Base-by-base conservation (phyloP, 371 early-diverging fungal species). In the Synchytrium microbalum region DNA sequence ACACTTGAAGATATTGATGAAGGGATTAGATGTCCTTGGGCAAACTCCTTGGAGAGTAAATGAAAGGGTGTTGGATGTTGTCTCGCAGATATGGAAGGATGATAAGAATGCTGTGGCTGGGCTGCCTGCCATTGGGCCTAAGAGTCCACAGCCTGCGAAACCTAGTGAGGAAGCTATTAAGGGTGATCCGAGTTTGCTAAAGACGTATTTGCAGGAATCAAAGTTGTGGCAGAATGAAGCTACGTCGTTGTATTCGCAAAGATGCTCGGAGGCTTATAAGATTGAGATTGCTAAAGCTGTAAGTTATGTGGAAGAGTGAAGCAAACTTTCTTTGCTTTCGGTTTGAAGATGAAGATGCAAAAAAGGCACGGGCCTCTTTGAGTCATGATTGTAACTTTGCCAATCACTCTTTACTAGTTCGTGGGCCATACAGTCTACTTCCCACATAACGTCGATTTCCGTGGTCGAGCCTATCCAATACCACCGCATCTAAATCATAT, bases 391-490 rank as follows among this genome's bases (percentile, higher is more conserved):
- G 23, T 30, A 3, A 23, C 0, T 24, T 1, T n/a, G 63, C 10
- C 2, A n/a, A n/a, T n/a, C n/a, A n/a, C n/a, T 19, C 46, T 38
- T 38, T 38, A 38, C 19, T 28, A 86, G 85, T 96, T 92, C 64
- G 72, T 89, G 52, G 89, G 90, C 63, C 81, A 89, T 55, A 86
- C 88, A 0, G 88, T 98, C 81, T 98, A 88, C 73, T 97, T 97
- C 78, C 98, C 98, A 16, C 98, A 98, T 76, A 93, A 94, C 69
- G 71, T 97, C 67, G 98, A 98, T 78, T 98, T 98, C 85, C 87
- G 98, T 64, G 98, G 98, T 26, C 89, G 98, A 62, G 97, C 97
- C 2, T 98, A 98, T 69, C 96, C 98, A 33, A 93, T 98, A 53
- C 95, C 98, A 27, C 87, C 92, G 2, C 87, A 91, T 61, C 85